A percentile compares a stretch with the other conserved stretches of the same genome.
These are phyloP conservation scores for Daedaleopsis sinensis DNA, from an alignment of 768 basidiomycete species.

Conservation along the genomic window DNA sequence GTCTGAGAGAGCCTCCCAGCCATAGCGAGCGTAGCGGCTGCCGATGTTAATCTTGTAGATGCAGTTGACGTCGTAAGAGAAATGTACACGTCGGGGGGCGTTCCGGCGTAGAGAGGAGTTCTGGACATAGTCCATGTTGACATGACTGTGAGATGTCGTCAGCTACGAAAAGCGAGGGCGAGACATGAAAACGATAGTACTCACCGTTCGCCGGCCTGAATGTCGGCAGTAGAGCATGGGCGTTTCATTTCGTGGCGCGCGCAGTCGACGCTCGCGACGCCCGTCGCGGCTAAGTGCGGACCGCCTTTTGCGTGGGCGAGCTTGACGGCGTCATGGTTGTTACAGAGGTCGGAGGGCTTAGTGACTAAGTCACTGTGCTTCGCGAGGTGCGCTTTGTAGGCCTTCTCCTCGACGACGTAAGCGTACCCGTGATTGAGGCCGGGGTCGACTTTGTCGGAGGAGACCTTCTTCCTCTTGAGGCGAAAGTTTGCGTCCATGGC, in stretches of 20 bases:
- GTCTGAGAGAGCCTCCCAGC: background rate
- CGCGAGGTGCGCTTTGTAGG: slow-evolving; percentile 25
- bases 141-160: slow-evolving; percentile 13
- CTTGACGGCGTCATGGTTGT: slow-evolving; percentile 20
- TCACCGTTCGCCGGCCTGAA: slow-evolving; percentile 31
- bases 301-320: slow-evolving; percentile 13
- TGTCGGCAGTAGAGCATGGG: slow-evolving; percentile 27
- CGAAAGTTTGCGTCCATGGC: slow-evolving; percentile 35
- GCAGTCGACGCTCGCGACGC: slow-evolving; percentile 20
- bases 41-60: background rate
- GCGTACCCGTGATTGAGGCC: slow-evolving; percentile 27
- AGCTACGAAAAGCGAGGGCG: background rate
- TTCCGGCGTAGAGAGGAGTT: background rate
- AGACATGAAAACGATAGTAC: background rate
- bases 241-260: slow-evolving; percentile 28
- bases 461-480: slow-evolving; percentile 25
- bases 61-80: slow-evolving; percentile 24
- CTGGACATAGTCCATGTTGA: slow-evolving; percentile 30
- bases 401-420: slow-evolving; percentile 29
- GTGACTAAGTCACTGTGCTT: slow-evolving; percentile 8
- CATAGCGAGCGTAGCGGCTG: background rate
- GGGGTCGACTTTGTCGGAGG: slow-evolving; percentile 20
- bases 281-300: slow-evolving; percentile 12
- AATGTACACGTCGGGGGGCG: background rate
- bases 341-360: slow-evolving; percentile 26